Evolutionary conservation across 2,329 filamentous ascomycete species (phyloP), one percentile per base, ranked within the genome.

Genomic region (Penicillium frequentans): DNA sequence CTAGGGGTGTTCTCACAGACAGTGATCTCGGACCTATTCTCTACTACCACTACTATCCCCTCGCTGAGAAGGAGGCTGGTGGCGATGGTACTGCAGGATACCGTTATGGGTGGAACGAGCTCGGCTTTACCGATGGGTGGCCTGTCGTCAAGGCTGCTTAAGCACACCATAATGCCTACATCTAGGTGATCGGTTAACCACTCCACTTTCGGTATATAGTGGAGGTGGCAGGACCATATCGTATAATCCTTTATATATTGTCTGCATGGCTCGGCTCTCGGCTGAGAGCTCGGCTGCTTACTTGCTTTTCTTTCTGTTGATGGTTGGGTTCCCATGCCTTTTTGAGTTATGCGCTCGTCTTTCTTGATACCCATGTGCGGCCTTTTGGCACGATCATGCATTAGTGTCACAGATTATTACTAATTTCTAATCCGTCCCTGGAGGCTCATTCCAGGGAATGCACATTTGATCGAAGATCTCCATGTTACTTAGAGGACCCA

Each of bases 41-140:
- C 6, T 88, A 87, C 68, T 88, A 88, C 65, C 85, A 88, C 66
- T 87, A 87, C 65, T 67, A 67, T 52, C 56, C 64, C 3, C 62
- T 65, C 19, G 73, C 84, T 3, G 73, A 84, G 61, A 84, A 79
- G 3, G 72, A 73, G 4, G 77, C 82, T 57, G 82, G 82, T 3
- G 77, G 82, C 0, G 79, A 83, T 60, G 74, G 70, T 7, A 61
- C 75, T 31, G 76, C 54, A 1, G 59, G 56, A 27, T 67, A 79
- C 56, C 65, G 73, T 46, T 81, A 81, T 66, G 78, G 78, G n/a
- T 81, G 78, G 78, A 82, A 82, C 61, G 66, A 63, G 9, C 60
- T 82, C 16, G 70, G 64, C 39, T 82, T 75, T 69, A 69, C 66
- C 19, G 65, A 70, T 49, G 79, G 77, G 29, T 82, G 79, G 80